Conservation (phyloP, 371 early-diverging fungal species). For the Apophysomyces variabilis region DNA sequence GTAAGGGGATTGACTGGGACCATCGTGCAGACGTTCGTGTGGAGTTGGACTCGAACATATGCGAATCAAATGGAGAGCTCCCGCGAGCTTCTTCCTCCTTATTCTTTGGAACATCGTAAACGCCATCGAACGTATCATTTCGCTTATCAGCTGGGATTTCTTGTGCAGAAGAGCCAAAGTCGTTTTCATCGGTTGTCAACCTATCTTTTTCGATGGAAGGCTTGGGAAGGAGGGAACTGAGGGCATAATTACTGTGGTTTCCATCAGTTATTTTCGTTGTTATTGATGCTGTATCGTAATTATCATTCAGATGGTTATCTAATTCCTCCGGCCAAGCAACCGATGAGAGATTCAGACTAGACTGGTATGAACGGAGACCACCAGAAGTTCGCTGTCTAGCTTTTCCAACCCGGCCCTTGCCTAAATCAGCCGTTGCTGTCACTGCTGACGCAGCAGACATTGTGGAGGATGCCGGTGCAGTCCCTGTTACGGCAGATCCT, state of each 20-base stretch:
- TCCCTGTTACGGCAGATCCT: no score
- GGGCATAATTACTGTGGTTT: neutral
- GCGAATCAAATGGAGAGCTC: neutral
- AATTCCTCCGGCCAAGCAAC: slow-evolving; percentile 1
- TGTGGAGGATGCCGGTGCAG: no score
- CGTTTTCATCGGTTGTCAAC: neutral
- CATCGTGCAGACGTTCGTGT: slow-evolving; percentile 22
- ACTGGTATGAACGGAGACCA: slow-evolving; percentile 14
- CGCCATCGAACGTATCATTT: neutral
- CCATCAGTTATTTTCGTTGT: slow-evolving; percentile 12
- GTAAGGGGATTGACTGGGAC: slow-evolving; percentile 23
- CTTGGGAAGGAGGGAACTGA: neutral
- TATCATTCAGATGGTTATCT: slow-evolving; percentile 14
- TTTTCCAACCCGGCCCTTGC: neutral
- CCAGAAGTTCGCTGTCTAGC: neutral
- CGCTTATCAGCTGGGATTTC: neutral
- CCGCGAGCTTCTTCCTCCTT: neutral
- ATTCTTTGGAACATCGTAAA: neutral
- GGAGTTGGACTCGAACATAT: slow-evolving; percentile 2
- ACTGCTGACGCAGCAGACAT: neutral
- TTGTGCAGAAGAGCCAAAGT: neutral
- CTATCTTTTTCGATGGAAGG: neutral
- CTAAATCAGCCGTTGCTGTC: no score
- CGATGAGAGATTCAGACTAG: slow-evolving; percentile 19
- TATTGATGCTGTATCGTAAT: slow-evolving; percentile 4